Base-by-base conservation (phyloP, 257 asterid species). In the Primulina tabacum region DNA sequence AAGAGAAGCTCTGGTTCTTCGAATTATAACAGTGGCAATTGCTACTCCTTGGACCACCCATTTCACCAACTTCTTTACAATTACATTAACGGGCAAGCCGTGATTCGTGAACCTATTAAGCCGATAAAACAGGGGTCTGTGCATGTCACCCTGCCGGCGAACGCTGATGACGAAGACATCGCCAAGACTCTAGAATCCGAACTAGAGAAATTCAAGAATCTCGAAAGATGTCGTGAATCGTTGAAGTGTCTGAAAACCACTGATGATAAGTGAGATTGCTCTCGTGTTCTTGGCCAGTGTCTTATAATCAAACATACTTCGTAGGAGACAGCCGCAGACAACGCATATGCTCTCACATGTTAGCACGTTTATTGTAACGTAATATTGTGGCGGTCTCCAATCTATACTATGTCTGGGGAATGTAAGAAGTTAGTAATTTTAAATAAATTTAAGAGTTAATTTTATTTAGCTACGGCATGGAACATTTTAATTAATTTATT, bases 1-100 rank as follows among this genome's bases (percentile, higher is more conserved):
- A 83, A 75, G 75, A 82, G 86, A 80, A 64, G 78, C 56, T 85
- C 89, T 2, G 85, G 89, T 60, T 84, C 92, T 53, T 84, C 90
- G 12, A 77, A 73, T 58, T 75, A 74, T 68, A 38, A 67, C 17
- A n/a, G 47, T 2, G 80, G 80, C 37, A 83, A 77, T 64, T 89
- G 89, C 80, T 89, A 69, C 73, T 85, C 90, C 60, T 75, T 82
- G 86, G 90, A 86, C 78, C 92, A 88, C 80, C 92, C 89, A 0
- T 89, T 86, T 70, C 93, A 89, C 79, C 90, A 81, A 61, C 88
- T 83, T 65, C 86, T 84, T 55, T 86, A 89, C 57, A 75, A 76
- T 68, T 80, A 89, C 79, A 72, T 89, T 38, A 84, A 85, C 81
- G 78, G 82, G 80, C 93, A 85, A 78, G 68, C 76, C 35, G 37